These are phyloP conservation scores for Blastobotrys terrestris DNA, from an alignment of 805 yeast genomes.

Conservation along the genomic window DNA sequence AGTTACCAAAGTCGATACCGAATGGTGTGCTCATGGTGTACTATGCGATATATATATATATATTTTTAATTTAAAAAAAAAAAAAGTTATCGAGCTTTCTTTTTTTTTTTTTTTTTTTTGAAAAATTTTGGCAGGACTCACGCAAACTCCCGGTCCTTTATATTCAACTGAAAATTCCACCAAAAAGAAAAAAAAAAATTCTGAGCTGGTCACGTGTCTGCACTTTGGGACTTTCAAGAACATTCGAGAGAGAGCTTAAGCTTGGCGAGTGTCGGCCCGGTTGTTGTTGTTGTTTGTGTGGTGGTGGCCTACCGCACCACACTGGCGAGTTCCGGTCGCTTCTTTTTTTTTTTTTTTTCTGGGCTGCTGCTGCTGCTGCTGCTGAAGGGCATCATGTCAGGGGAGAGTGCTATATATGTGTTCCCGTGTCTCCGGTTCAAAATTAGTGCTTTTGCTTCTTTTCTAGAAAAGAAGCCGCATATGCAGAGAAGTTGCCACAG, in stretches of 20 bases:
- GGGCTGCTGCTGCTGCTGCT: no score
- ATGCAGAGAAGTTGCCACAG: no score
- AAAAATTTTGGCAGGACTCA: slow-evolving; percentile 4
- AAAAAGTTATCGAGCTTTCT: not conserved
- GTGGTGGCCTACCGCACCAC: no score
- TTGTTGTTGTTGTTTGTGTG: no score
- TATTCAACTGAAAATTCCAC: slow-evolving; percentile 4
- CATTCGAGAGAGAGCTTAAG: not conserved
- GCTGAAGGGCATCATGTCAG: no score
- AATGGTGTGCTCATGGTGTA: slow-evolving; percentile 78
- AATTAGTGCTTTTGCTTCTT: no score
- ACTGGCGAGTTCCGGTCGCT: no score
- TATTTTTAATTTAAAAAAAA: not conserved
- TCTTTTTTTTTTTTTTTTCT: no score
- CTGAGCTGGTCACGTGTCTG: not conserved
- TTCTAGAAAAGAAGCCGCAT: no score
- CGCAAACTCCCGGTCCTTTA: not conserved
- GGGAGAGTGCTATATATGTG: no score
- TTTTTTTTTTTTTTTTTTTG: not conserved
- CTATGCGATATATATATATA: slow-evolving; percentile 6
- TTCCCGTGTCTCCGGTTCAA: no score
- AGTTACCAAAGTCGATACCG: slow-evolving; percentile 97
- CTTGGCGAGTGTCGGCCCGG: not conserved
- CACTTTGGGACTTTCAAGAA: not conserved
- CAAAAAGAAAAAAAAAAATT: not conserved